Base-by-base conservation (phyloP, 129 eudicot species). In the Helianthus annuus region DNA sequence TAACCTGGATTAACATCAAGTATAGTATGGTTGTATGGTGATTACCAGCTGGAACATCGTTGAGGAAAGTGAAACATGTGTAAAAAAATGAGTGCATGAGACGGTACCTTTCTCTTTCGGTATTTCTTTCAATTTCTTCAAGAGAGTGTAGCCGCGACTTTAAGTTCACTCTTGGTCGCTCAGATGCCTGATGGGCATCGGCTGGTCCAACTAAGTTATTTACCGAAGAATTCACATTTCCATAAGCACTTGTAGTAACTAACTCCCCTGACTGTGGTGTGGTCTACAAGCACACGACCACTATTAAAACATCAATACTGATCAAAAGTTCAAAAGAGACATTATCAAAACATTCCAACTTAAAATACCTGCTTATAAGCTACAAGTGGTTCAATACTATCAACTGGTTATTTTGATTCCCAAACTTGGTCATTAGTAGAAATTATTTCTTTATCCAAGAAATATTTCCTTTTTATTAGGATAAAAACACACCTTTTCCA, bases 331-430 rank as follows among this genome's bases (percentile, higher is more conserved):
- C n/a, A n/a, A n/a, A 29, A 52, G 12, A 42, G 0, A 24, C 38
- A 42, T 12, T 51, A 15, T n/a, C 3, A 34, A 24, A 48, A 71
- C 24, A 60, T 14, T 38, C 49, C 16, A 9, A 78, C 6, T 29
- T 78, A 66, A 29, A 58, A 22, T 71, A 87, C 90, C 90, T 86
- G 88, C 78, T 86, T 82, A 82, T 68, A 66, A 67, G 75, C 80
- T 46, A 58, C 70, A 3, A 57, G 24, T 4, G 80, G 73, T 63
- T 83, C 97, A 36, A 66, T 19, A 69, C 13, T 77, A 6, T 88
- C 96, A 22, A 81, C 74, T 4, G 96, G 99, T 72, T 81, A n/a
- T n/a, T n/a, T n/a, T n/a, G n/a, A n/a, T n/a, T 88, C 92, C 97
- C 99, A 94, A 57, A 90, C 99, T 97, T 93, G 86, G 55, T 65